Evolutionary conservation across 768 basidiomycete species (phyloP), one percentile per base, ranked within the genome.

Genomic region (Mycena venus): DNA sequence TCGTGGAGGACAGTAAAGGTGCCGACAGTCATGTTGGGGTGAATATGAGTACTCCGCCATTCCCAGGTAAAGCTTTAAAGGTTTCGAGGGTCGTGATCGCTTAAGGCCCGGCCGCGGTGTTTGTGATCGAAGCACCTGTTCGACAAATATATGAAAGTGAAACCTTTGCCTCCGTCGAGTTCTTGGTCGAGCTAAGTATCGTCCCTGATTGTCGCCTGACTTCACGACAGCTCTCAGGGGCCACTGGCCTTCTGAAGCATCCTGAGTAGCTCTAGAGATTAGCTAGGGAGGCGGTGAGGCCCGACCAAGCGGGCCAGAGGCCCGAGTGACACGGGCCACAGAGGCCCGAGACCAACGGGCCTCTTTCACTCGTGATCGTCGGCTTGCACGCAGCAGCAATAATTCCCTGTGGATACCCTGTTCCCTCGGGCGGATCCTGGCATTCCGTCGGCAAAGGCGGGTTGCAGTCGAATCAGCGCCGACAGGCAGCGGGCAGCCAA

Each of bases 1-100:
- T 72, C 67, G 12, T 76, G 55, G 27, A 76, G 71, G 17, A 76
- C 75, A 23, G 75, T 69, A 27, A 76, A 76, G 12, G 70, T 73
- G 49, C 67, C 71, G 25, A 73, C 51, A 29, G 75, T 67, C 75
- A 76, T 76, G 56, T 69, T 27, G 63, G 32, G 56, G 29, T 5
- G 29, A 61, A 21, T 36, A 38, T 49, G 40, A 27, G 49, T 4
- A 21, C 12, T 31, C 27, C 51, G 49, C 36, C 14, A 42, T 49
- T 49, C 12, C 27, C 25, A 40, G 40, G 40, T 21, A 38, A 47
- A 47, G 51, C 38, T 72, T 68, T 58, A 68, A 65, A 47, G 53
- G 53, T 49, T 17, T 27, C 40, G 7, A 29, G 40, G 53, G 27
- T 31, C 25, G 58, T 49, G 42, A 36, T 73, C 40, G 59, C 36